Evolutionary conservation across 768 basidiomycete genomes (phyloP), one percentile per base, ranked within the genome.

Genomic region (Rhodotorula sphaerocarpa): DNA sequence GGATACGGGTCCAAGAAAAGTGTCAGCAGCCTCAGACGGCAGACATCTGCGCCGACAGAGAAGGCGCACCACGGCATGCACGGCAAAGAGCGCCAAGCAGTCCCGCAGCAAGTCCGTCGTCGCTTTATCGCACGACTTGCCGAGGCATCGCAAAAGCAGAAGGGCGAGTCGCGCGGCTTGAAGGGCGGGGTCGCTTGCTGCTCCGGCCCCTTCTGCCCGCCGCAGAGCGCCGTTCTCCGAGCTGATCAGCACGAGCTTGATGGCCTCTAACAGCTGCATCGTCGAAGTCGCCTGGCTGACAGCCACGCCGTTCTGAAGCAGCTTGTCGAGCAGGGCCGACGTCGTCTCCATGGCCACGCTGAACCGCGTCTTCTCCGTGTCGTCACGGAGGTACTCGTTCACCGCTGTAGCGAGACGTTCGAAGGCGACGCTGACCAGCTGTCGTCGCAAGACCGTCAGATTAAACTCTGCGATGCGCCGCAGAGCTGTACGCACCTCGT

Each of bases 351-450:
- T n/a, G 43, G 21, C 20, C 23, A 44, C 43, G 43, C 7, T 20
- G 43, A 23, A n/a, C 7, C 12, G 7, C 20, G 11, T 11, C 43
- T 44, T 16, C 10, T 16, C 10, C 39, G 47, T 9, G 30, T 39
- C 52, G 6, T 56, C 39, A 2, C 36, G 33, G 43, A 2, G 21
- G 10, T 45, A 12, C 1, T 18, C n/a, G 18, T 21, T 50, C 34
- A 69, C 23, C 23, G 63, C 59, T 4, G 50, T 28, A 12, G 63
- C 54, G 23, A 69, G 55, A 11, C 61, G 57, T 9, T 48, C 18
- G 42, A 69, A 69, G 5, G 67, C 60, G 57, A 69, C 67, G 61
- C 64, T 69, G 34, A 65, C 63, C 27, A 69, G 67, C 66, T 67
- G 55, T 12, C 11, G 12, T 11, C 18, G 27, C 0, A 18, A 9